Conservation (phyloP, 352 stramenopile species). For the Elongisporangium undulatum region DNA sequence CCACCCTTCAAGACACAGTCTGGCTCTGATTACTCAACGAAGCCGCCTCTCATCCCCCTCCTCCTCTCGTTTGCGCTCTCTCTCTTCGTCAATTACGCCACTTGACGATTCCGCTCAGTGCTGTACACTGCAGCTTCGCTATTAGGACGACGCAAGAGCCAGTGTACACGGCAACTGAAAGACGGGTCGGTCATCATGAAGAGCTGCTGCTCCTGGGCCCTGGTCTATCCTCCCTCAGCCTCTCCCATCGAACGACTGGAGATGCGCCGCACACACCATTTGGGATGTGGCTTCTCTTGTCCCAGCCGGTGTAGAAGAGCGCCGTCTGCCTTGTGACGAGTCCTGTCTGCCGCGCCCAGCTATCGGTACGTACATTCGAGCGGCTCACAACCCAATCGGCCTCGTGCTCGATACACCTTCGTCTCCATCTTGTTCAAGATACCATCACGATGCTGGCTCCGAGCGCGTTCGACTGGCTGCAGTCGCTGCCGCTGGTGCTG, state of each 20-base stretch:
- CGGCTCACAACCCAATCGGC: not conserved
- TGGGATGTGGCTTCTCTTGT: not conserved
- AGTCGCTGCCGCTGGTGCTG: not conserved
- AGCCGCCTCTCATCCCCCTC: too few relatives aligned
- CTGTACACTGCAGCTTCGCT: too few relatives aligned
- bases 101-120: not conserved
- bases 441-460: not conserved
- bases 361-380: not conserved
- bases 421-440: not conserved
- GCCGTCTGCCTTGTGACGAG: not conserved
- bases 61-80: not conserved
- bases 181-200: too few relatives aligned
- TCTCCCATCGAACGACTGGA: too few relatives aligned
- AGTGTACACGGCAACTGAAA: not conserved
- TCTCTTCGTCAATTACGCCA: not conserved
- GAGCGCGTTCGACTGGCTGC: not conserved
- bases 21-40: too few relatives aligned
- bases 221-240: too few relatives aligned
- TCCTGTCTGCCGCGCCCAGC: not conserved
- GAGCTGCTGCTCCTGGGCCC: too few relatives aligned
- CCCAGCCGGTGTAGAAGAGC: not conserved
- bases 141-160: not conserved
- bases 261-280: too few relatives aligned
- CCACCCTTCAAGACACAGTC: too few relatives aligned
- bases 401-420: not conserved